Conservation (phyloP, 371 early-diverging fungal genomes). For the Thermomucor indicae-seudaticae region DNA sequence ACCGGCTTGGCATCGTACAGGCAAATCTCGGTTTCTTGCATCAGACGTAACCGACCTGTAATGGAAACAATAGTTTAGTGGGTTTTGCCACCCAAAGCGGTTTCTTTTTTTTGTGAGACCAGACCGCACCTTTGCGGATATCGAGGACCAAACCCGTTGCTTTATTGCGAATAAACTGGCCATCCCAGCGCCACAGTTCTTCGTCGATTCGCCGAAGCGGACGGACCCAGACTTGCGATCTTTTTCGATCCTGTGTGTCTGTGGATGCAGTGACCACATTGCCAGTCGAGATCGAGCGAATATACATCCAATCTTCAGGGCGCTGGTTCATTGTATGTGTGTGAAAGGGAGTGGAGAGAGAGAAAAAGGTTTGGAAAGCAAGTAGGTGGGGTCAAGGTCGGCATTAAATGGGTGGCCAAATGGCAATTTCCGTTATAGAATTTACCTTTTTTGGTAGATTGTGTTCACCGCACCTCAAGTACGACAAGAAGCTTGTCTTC, state of each 20-base stretch:
- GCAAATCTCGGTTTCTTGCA: slow-evolving; percentile 51
- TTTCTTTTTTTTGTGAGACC: no score
- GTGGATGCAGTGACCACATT: slow-evolving; percentile 23
- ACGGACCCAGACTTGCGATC: slow-evolving; percentile 37
- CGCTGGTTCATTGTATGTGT: neutral
- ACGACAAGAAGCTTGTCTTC: no score
- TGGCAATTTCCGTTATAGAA: no score
- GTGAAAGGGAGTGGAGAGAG: neutral
- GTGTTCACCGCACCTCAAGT: no score
- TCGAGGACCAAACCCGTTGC: slow-evolving; percentile 37
- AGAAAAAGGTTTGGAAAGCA: no score
- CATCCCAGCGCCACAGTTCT: slow-evolving; percentile 46
- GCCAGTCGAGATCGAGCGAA: slow-evolving; percentile 32
- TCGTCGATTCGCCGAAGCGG: slow-evolving; percentile 22
- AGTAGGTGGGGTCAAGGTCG: no score
- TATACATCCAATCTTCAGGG: slow-evolving; percentile 32
- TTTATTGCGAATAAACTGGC: slow-evolving; percentile 37
- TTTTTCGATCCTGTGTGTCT: neutral
- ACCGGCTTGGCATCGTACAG: slow-evolving; percentile 27
- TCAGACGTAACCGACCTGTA: slow-evolving; percentile 38
- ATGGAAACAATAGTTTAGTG: neutral
- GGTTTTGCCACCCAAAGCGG: no score
- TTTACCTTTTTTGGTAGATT: no score
- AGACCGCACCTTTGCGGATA: slow-evolving; percentile 43
- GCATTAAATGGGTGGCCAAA: no score